phyloP scores from a whole-genome alignment of 2,329 filamentous ascomycete species.

The Tolypocladium amazonense region DNA sequence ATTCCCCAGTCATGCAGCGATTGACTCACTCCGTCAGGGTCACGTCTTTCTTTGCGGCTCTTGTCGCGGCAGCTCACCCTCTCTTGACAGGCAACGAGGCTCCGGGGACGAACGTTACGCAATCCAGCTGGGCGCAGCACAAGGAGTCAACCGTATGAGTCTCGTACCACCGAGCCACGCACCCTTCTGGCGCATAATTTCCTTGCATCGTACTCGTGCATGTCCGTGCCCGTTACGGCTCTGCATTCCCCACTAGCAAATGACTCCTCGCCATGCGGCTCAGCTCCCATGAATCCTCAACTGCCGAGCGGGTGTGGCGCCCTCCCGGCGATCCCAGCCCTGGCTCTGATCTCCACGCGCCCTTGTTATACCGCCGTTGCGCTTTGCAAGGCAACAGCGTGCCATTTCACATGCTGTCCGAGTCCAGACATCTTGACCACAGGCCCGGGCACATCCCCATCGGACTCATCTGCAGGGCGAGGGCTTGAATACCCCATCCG shows the following conservation, averaged over 20 bases:
- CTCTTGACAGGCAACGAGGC: background rate
- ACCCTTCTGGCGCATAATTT: too few species aligned
- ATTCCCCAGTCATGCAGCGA: background rate
- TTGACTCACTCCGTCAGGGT: background rate
- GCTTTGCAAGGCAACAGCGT: too few species aligned
- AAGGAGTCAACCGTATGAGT: background rate
- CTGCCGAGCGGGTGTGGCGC: background rate
- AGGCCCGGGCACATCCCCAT: too few species aligned
- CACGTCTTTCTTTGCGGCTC: background rate
- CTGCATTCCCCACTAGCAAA: too few species aligned
- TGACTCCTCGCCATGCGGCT: background rate
- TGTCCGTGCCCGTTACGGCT: too few species aligned
- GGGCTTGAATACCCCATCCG: too few species aligned
- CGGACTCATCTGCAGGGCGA: too few species aligned
- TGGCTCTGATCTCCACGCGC: background rate
- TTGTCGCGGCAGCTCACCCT: background rate
- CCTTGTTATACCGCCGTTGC: too few species aligned
- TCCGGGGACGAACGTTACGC: background rate
- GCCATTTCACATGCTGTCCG: too few species aligned
- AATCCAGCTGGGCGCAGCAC: background rate
- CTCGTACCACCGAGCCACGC: too few species aligned
- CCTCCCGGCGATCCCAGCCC: background rate
- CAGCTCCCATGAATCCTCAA: background rate
- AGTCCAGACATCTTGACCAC: too few species aligned
- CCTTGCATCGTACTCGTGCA: too few species aligned